A percentile compares a stretch with the other conserved stretches of the same genome.
phyloP scores from a whole-genome alignment of 2,329 filamentous ascomycete genomes.

The Exophiala sp. region DNA sequence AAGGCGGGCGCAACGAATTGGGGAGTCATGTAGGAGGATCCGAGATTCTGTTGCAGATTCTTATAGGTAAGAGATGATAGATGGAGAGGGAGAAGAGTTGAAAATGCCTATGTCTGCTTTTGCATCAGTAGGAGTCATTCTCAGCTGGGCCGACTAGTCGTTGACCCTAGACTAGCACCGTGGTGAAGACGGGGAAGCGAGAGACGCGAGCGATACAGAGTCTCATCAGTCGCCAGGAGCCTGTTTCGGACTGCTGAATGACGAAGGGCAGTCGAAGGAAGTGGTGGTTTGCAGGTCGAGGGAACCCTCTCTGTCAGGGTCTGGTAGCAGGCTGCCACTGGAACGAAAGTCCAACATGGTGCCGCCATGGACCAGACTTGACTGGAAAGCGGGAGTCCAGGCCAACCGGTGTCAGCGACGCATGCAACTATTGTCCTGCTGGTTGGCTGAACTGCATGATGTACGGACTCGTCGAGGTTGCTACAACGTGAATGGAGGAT shows the following conservation, averaged over 20 bases:
- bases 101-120: constrained; percentile 12
- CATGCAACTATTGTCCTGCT: neutral
- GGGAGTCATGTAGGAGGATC: neutral
- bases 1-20: constrained; percentile 14
- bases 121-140: constrained; percentile 18
- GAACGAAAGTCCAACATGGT: constrained; percentile 4
- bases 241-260: constrained; percentile 12
- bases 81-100: constrained; percentile 7
- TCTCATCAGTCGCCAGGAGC: neutral
- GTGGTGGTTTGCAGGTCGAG: neutral
- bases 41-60: neutral
- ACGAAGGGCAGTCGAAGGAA: constrained; percentile 16
- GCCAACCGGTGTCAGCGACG: constrained; percentile 5
- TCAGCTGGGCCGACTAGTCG: constrained; percentile 15
- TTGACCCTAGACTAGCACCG: constrained; percentile 14
- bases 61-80: constrained; percentile 1
- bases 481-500: constrained; percentile 21
- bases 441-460: constrained; percentile 22
- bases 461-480: constrained; percentile 11
- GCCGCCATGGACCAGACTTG: neutral
- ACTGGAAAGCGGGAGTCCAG: neutral
- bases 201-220: neutral
- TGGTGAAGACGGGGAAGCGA: constrained; percentile 10
- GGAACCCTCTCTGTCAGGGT: neutral
- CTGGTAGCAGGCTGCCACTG: constrained; percentile 1